Percentiles rank a stretch among this genome's conserved stretches.
Conservation (phyloP, 495 filamentous ascomycete genomes). For the Arthonia radiata region DNA sequence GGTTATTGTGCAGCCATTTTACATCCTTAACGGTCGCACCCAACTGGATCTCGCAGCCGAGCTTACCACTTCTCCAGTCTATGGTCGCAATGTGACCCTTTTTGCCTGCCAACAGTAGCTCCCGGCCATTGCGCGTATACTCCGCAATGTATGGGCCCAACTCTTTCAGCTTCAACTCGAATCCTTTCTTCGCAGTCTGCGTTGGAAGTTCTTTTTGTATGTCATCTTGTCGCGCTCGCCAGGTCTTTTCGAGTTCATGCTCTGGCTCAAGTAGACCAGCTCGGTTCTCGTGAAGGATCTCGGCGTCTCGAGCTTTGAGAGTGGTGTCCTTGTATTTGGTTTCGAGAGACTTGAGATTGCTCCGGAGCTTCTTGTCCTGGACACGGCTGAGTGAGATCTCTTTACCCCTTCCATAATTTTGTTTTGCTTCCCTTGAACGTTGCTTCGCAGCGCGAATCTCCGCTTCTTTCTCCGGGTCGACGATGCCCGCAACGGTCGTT, state of each 20-base stretch:
- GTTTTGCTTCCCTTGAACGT: slow-evolving; percentile 34
- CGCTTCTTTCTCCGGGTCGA: too few species aligned
- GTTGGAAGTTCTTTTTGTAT: slow-evolving; percentile 47
- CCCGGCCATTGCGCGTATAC: slow-evolving; percentile 70
- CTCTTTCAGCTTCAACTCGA: slow-evolving; percentile 61
- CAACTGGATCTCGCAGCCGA: slow-evolving; percentile 76
- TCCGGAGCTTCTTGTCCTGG: slow-evolving; percentile 72
- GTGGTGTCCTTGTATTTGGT: slow-evolving; percentile 56
- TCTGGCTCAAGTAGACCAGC: slow-evolving; percentile 76
- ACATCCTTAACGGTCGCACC: slow-evolving; percentile 74
- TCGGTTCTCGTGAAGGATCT: slow-evolving; percentile 78
- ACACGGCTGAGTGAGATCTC: slow-evolving; percentile 29
- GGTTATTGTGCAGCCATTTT: slow-evolving; percentile 85
- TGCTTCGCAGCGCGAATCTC: too few species aligned
- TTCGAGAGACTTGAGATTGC: slow-evolving; percentile 55
- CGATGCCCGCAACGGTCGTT: too few species aligned
- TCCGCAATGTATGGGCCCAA: slow-evolving; percentile 71
- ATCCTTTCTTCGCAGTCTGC: slow-evolving; percentile 72
- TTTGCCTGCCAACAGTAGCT: slow-evolving; percentile 60
- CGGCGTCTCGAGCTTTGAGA: slow-evolving; percentile 70
- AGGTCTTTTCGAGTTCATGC: slow-evolving; percentile 67
- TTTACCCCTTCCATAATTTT: slow-evolving; percentile 62
- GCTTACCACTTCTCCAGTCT: slow-evolving; percentile 82
- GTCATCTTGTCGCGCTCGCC: slow-evolving; percentile 76
- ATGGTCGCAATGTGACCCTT: slow-evolving; percentile 93